Evolutionary conservation across 169 alveolate genomes (phyloP), one percentile per base, ranked within the genome.

Genomic region (Fabrea salina): DNA sequence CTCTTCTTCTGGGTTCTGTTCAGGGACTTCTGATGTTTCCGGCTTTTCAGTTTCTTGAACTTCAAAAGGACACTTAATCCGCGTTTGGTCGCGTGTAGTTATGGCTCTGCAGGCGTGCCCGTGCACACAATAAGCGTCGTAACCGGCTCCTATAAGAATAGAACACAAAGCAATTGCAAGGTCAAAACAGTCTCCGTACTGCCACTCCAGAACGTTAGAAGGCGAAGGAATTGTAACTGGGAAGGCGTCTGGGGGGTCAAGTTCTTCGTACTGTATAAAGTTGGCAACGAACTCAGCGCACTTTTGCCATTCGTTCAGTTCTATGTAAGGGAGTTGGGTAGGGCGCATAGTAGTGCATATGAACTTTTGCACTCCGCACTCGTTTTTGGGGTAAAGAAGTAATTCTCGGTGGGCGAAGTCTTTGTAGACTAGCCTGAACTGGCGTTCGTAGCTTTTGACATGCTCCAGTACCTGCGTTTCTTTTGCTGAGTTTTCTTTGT

Each of bases 121-220:
- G 50, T 88, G 85, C 4, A 93, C 93, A 53, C 94, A 90, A 82
- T 89, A 92, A n/a, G 96, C 96, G 81, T 92, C 94, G 57, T 88
- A 92, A 4, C 96, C 96, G 8, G 84, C 87, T 25, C 95, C 95
- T 37, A 85, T 75, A 13, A 91, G 79, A 8, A 91, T 44, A 19
- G 93, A 86, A 75, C 93, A 86, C 0, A 89, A 82, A 1, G 86
- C 53, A 11, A 89, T 89, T 37, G 91, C 37, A 39, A 86, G 49
- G 85, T 93, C 97, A 72, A 93, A 93, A 25, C 94, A 83, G 83
- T 93, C 97, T 13, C 97, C 97, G 22, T 85, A 91, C 71, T 90
- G 78, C 95, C 95, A 93, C 53, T 82, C 59, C 0, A 90, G 79
- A 13, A 90, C 91, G 50, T 90, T 87, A 4, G 93, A 81, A 22